Evolutionary conservation across 371 early-diverging fungal genomes (phyloP).

Genomic region (Blastocladiella emersonii): DNA sequence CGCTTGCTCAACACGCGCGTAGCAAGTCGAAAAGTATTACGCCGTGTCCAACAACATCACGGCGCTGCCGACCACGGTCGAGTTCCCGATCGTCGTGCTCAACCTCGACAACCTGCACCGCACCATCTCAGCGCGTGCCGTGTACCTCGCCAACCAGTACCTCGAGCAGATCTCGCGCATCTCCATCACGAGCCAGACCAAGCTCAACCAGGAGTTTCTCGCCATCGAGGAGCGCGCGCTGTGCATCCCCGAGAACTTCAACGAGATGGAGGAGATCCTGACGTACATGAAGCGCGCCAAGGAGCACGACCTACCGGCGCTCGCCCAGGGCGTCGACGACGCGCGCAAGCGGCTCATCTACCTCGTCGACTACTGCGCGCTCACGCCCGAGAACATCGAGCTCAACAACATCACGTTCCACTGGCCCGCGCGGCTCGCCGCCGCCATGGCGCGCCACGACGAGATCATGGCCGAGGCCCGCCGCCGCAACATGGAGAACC

Average conservation of each 20-base stretch:
- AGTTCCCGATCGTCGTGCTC: slow-evolving; percentile 31
- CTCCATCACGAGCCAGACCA: not conserved
- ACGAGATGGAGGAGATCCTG: slow-evolving; percentile 44
- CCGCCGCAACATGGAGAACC: slow-evolving; percentile 25
- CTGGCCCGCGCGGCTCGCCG: slow-evolving; percentile 33
- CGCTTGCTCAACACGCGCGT: too few species aligned
- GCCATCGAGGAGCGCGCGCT: slow-evolving; percentile 29
- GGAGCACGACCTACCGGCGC: slow-evolving; percentile 23
- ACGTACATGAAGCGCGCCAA: slow-evolving; percentile 29
- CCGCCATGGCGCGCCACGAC: slow-evolving; percentile 29
- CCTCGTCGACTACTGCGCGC: slow-evolving; percentile 30
- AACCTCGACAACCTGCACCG: slow-evolving; percentile 31
- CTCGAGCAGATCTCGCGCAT: slow-evolving; percentile 19
- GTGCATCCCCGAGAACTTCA: slow-evolving; percentile 34
- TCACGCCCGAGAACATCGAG: slow-evolving; percentile 29
- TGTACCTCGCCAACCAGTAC: slow-evolving; percentile 23
- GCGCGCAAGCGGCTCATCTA: slow-evolving; percentile 26
- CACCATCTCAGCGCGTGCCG: slow-evolving; percentile 20
- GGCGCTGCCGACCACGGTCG: slow-evolving; percentile 17
- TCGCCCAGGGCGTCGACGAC: slow-evolving; percentile 30
- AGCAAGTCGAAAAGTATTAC: slow-evolving; percentile 35
- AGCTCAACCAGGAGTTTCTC: slow-evolving; percentile 5
- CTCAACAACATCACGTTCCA: slow-evolving; percentile 37
- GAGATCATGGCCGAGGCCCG: slow-evolving; percentile 29
- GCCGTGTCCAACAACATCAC: slow-evolving; percentile 19